Conservation (phyloP, 352 stramenopile genomes). For the Phytophthora pinifolia region DNA sequence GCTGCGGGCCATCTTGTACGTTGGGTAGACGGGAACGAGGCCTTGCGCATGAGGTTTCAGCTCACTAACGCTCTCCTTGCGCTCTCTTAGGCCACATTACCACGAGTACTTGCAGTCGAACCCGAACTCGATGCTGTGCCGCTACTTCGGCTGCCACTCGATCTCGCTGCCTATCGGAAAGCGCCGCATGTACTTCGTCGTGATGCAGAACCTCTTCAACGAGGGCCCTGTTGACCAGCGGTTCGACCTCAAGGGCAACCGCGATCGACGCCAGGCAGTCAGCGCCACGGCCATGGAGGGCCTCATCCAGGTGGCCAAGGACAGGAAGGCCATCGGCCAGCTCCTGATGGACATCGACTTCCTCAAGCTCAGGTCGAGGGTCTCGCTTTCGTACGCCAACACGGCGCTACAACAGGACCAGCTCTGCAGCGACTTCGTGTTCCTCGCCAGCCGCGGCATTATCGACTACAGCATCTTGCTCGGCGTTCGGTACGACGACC, state of each 20-base stretch:
- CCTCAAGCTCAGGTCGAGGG: conserved; percentile 65
- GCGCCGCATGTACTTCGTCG: conserved; percentile 87
- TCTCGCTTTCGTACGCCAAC: conserved; percentile 49
- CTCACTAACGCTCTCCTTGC: neutral
- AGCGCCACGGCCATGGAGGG: conserved; percentile 54
- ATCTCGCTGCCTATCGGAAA: conserved; percentile 84
- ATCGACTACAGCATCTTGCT: conserved; percentile 87
- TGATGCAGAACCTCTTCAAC: conserved; percentile 89
- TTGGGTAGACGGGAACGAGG: neutral
- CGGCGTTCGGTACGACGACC: conserved; percentile 56
- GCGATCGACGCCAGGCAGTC: conserved; percentile 71
- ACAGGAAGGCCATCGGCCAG: conserved; percentile 59
- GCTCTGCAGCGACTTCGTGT: conserved; percentile 80
- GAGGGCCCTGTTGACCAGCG: conserved; percentile 76
- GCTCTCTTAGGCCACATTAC: conserved; percentile 57
- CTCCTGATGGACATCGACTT: conserved; percentile 90
- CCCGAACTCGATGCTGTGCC: conserved; percentile 70
- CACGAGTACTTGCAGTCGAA: conserved; percentile 79
- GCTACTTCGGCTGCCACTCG: conserved; percentile 85
- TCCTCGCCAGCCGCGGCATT: conserved; percentile 79
- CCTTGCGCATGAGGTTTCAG: neutral
- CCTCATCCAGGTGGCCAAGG: conserved; percentile 65
- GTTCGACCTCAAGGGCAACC: conserved; percentile 85
- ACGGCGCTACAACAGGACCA: conserved; percentile 56
- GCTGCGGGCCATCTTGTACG: conserved; percentile 74